Percentiles rank a stretch among this genome's conserved stretches.
Conservation (phyloP, 441 rosid species). For the Arabidopsis lyrata region DNA sequence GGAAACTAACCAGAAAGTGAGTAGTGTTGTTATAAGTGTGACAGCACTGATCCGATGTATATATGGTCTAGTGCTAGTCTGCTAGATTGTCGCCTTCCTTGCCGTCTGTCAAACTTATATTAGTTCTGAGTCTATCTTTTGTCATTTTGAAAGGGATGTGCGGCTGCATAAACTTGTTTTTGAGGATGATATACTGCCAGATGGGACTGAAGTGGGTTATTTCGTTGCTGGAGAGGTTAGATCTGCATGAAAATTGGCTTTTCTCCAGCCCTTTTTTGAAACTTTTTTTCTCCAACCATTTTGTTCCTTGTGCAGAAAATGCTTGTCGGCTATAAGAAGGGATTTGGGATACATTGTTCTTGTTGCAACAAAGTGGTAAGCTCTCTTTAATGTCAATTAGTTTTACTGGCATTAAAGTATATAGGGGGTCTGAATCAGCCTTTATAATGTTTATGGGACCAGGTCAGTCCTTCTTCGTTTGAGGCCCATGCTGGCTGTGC, state of each 20-base stretch:
- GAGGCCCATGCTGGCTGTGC: conserved; percentile 99
- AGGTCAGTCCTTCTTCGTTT: conserved; percentile 92
- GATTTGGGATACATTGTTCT: conserved; percentile 79
- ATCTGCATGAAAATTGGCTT: conserved; percentile 26
- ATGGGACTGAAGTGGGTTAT: conserved; percentile 94
- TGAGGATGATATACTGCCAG: conserved; percentile 82
- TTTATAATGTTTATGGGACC: conserved; percentile 44
- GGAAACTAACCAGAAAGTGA: conserved; percentile 84
- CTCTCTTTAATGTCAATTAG: conserved; percentile 23
- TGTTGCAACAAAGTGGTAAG: conserved; percentile 86
- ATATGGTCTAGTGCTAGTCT: background rate
- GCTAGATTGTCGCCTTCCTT: conserved; percentile 21
- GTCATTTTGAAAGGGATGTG: conserved; percentile 64
- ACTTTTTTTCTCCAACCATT: conserved; percentile 39
- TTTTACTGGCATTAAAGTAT: conserved; percentile 6
- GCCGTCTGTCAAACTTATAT: conserved; percentile 9
- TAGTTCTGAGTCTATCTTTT: conserved; percentile 32
- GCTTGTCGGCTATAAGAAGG: conserved; percentile 85
- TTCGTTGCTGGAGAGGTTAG: conserved; percentile 83
- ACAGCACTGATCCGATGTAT: conserved; percentile 11
- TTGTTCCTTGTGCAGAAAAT: conserved; percentile 67
- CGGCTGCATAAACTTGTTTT: conserved; percentile 88
- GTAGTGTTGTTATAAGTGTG: conserved; percentile 41
- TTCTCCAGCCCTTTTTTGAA: conserved; percentile 17
- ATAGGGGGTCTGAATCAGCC: conserved; percentile 24